Conservation (phyloP, 1,139 yeast species). For the Pichia sp. region DNA sequence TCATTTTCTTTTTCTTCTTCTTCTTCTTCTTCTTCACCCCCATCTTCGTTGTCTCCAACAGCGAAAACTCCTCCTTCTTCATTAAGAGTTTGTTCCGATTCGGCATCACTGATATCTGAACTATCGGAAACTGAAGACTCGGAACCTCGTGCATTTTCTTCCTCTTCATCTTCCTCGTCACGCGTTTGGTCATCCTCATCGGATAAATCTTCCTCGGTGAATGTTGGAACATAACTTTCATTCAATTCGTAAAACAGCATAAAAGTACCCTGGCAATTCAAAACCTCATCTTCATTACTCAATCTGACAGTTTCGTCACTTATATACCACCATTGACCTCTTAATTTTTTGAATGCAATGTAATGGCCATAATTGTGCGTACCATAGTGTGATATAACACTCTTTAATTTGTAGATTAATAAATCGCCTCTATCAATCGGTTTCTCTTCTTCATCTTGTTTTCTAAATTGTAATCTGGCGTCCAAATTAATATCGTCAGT, state of each 20-base stretch:
- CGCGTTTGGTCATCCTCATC: neutral
- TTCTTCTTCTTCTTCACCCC: conserved; percentile 5
- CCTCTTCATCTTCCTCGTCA: neutral
- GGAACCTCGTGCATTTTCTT: neutral
- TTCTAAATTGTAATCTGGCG: conserved; percentile 68
- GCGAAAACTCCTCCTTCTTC: neutral
- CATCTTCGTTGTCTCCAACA: neutral
- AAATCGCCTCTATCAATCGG: conserved; percentile 22
- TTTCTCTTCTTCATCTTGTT: conserved; percentile 35
- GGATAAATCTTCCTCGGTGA: neutral
- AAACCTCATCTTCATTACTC: conserved; percentile 72
- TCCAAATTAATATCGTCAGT: conserved; percentile 68
- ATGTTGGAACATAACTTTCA: neutral
- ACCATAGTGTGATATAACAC: conserved; percentile 87
- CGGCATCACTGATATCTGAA: neutral
- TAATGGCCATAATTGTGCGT: conserved; percentile 95
- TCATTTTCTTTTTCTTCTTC: neutral
- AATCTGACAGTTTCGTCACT: conserved; percentile 84
- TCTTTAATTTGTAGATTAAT: conserved; percentile 59
- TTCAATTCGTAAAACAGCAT: conserved; percentile 77
- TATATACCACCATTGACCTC: conserved; percentile 92
- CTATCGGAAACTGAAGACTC: neutral
- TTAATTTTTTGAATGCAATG: conserved; percentile 69
- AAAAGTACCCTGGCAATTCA: conserved; percentile 78
- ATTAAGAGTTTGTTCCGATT: neutral